Evolutionary conservation across 2,329 filamentous ascomycete species (phyloP).

Genomic region (Pyrenochaeta sp.): DNA sequence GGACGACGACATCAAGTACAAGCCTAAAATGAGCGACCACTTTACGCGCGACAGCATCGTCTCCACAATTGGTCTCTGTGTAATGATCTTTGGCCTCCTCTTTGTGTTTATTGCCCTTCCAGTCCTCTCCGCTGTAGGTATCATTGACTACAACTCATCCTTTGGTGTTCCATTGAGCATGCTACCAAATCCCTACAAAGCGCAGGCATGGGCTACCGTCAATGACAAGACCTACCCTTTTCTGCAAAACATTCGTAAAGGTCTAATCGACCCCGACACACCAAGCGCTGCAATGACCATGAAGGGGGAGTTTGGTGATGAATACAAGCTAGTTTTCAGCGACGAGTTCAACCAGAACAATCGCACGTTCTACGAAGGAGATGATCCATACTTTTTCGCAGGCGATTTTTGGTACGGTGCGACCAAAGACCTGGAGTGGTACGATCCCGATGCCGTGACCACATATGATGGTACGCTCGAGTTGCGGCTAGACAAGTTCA

Average conservation of each 20-base stretch:
- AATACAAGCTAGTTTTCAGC: constrained; percentile 62
- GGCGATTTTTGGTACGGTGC: constrained; percentile 65
- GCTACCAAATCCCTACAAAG: constrained; percentile 42
- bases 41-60: constrained; percentile 55
- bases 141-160: constrained; percentile 49
- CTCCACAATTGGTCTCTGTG: constrained; percentile 53
- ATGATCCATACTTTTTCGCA: constrained; percentile 64
- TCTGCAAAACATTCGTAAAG: constrained; percentile 57
- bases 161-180: constrained; percentile 53
- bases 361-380: constrained; percentile 65
- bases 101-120: constrained; percentile 62
- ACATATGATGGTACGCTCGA: constrained; percentile 58
- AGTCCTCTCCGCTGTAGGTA: constrained; percentile 56
- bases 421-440: constrained; percentile 61
- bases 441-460: constrained; percentile 62
- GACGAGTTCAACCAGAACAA: constrained; percentile 65
- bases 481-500: constrained; percentile 56
- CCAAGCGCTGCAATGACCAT: constrained; percentile 56
- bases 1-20: constrained; percentile 58
- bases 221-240: constrained; percentile 59
- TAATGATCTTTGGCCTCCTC: constrained; percentile 59
- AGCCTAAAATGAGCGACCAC: constrained; percentile 55
- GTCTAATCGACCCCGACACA: constrained; percentile 63
- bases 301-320: constrained; percentile 56
- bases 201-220: constrained; percentile 56